phyloP scores from a whole-genome alignment of 1,284 basidiomycete species.

The Sporisorium reilianum region DNA sequence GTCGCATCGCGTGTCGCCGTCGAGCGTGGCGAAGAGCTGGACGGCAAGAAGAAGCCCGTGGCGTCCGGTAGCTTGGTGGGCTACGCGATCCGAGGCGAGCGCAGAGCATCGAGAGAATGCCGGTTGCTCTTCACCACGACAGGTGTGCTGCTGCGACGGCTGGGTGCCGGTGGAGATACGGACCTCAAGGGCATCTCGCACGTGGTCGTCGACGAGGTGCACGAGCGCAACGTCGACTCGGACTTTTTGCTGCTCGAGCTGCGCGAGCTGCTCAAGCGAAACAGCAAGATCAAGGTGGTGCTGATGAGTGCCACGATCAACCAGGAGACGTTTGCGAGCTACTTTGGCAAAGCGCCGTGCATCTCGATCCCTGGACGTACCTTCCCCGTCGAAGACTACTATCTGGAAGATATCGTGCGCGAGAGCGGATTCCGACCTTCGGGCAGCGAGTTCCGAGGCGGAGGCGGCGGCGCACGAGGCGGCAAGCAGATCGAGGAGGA shows the following conservation, averaged over 20 bases:
- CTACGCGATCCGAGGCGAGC: constrained; percentile 91
- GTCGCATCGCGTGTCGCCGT: constrained; percentile 88
- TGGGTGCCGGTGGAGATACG: constrained; percentile 78
- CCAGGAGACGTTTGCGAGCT: constrained; percentile 49
- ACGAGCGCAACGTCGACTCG: constrained; percentile 89
- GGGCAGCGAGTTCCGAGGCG: constrained; percentile 32
- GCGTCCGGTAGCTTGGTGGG: constrained; percentile 74
- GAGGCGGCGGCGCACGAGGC: constrained; percentile 50
- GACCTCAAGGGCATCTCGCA: constrained; percentile 81
- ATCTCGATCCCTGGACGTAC: constrained; percentile 81
- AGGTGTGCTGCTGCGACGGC: constrained; percentile 84
- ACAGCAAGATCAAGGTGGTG: constrained; percentile 82
- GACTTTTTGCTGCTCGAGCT: constrained; percentile 89
- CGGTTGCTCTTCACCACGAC: constrained; percentile 91
- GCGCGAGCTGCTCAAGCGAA: constrained; percentile 79
- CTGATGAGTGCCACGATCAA: constrained; percentile 69
- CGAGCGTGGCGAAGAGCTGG: constrained; percentile 82
- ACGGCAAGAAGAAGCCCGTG: constrained; percentile 58
- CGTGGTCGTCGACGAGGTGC: constrained; percentile 92
- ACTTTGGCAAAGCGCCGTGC: constrained; percentile 76
- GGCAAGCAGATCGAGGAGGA: constrained; percentile 60
- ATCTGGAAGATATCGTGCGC: constrained; percentile 63
- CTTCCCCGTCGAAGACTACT: constrained; percentile 65
- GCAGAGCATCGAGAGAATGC: constrained; percentile 73
- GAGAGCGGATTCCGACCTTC: constrained; percentile 66